phyloP scores from a whole-genome alignment of 2,329 filamentous ascomycete species.

The Ascochyta lentis region DNA sequence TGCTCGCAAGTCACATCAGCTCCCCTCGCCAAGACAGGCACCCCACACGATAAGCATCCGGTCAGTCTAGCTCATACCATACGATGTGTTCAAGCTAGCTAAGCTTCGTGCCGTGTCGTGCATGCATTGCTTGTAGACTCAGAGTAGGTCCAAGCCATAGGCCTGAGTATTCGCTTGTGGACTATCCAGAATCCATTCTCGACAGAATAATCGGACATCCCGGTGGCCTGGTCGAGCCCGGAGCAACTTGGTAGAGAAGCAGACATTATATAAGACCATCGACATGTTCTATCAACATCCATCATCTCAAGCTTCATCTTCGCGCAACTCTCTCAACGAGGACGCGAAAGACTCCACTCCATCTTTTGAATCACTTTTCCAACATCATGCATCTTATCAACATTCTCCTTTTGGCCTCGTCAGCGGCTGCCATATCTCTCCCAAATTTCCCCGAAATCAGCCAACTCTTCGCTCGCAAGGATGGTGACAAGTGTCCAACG shows the following conservation, averaged over 20 bases:
- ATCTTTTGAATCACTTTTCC: too few species aligned
- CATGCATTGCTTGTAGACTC: constrained; percentile 3
- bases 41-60: not conserved
- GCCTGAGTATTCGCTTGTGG: not conserved
- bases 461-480: constrained; percentile 21
- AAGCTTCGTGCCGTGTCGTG: constrained; percentile 6
- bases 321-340: not conserved
- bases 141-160: not conserved
- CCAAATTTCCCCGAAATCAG: constrained; percentile 17
- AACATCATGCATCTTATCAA: constrained; percentile 25
- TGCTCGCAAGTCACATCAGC: not conserved
- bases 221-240: not conserved
- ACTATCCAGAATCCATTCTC: not conserved
- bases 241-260: not conserved
- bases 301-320: not conserved
- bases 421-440: constrained; percentile 25
- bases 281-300: not conserved
- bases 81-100: not conserved
- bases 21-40: not conserved
- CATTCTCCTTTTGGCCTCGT: constrained; percentile 23
- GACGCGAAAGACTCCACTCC: not conserved
- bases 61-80: not conserved
- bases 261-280: not conserved
- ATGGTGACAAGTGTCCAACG: constrained; percentile 14
- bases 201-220: not conserved